Percentiles rank a stretch among this genome's conserved stretches.
Conservation (phyloP, 2,329 filamentous ascomycete species). For the Myotisia sp. region DNA sequence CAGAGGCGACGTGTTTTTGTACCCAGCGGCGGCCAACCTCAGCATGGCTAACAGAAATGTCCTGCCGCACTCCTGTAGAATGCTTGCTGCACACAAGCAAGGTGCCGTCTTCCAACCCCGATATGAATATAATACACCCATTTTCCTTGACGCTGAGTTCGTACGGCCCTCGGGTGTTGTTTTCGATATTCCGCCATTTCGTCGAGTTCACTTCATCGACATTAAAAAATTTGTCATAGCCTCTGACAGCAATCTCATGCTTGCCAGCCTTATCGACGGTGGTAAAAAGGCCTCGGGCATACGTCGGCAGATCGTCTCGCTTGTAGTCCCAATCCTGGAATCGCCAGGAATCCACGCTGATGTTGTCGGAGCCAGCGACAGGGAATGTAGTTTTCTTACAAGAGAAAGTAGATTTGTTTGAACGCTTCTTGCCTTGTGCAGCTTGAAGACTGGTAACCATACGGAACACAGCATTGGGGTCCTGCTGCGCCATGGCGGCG, state of each 20-base stretch:
- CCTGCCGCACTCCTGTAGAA: slow-evolving; percentile 68
- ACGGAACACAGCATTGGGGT: slow-evolving; percentile 50
- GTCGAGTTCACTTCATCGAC: slow-evolving; percentile 68
- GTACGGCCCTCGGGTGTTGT: slow-evolving; percentile 69
- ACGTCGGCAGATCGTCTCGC: slow-evolving; percentile 67
- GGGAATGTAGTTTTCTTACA: slow-evolving; percentile 69
- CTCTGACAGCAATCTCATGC: slow-evolving; percentile 68
- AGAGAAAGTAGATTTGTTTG: slow-evolving; percentile 46
- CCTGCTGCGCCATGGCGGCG: slow-evolving; percentile 48
- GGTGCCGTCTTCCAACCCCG: slow-evolving; percentile 75
- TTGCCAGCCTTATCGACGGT: slow-evolving; percentile 49
- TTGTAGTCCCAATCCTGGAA: slow-evolving; percentile 97
- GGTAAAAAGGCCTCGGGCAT: slow-evolving; percentile 91
- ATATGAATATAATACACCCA: slow-evolving; percentile 97
- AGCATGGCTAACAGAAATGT: slow-evolving; percentile 65
- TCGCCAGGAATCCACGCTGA: slow-evolving; percentile 77
- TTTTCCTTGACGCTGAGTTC: slow-evolving; percentile 97
- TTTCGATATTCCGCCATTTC: slow-evolving; percentile 64
- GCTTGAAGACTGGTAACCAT: slow-evolving; percentile 52
- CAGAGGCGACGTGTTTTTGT: slow-evolving; percentile 58
- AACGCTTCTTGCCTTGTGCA: slow-evolving; percentile 37
- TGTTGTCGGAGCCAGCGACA: slow-evolving; percentile 49
- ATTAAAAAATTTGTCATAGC: slow-evolving; percentile 99
- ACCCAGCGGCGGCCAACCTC: slow-evolving; percentile 69
- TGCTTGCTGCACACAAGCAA: slow-evolving; percentile 98